Base-by-base conservation (phyloP, 129 eudicot species). In the Lactuca sativa region DNA sequence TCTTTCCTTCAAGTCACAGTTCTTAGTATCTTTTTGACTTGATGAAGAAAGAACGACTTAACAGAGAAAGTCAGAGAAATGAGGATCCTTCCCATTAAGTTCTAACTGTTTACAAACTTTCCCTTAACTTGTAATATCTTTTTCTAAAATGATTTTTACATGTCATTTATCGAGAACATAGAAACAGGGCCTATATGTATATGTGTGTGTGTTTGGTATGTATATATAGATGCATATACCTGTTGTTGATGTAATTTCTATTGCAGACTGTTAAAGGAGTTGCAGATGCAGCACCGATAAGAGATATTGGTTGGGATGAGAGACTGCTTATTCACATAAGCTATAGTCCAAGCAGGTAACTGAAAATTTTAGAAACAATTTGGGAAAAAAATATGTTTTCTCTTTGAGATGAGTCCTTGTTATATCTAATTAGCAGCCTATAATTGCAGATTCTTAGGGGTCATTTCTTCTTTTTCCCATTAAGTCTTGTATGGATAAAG, bases 311-410 rank as follows among this genome's bases (percentile, higher is more conserved):
- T 66, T 68, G 74, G 79, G 92, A 83, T 56, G 95, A 87, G 69
- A 75, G 86, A 72, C 72, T 93, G 81, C 95, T 93, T 61, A 71
- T 93, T 77, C 98, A 93, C 77, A 78, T 93, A 56, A 81, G 88
- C 79, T 78, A 69, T 69, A 89, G 98, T 78, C 98, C 98, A 64
- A 86, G 90, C 80, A 93, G 98, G 98, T 93, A 47, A 47, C 52
- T 12, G 5, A 47, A 2, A 47, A 12, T 0, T 47, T 11, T 47
- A 12, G 0, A 12, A n/a, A 47, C 52, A 11, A 3, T 47, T 47
- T 47, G n/a, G 5, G 1, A 11, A 47, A 12, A 11, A 47, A 10
- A 40, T 6, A 5, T 47, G 15, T 11, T 2, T 47, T 47, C n/a
- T 47, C 4, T 11, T 47, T 47, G 52, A 44, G 51, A 44, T 1